Evolutionary conservation across 2,329 filamentous ascomycete genomes (phyloP), one percentile per base, ranked within the genome.

Genomic region (Cladosporium sp.): DNA sequence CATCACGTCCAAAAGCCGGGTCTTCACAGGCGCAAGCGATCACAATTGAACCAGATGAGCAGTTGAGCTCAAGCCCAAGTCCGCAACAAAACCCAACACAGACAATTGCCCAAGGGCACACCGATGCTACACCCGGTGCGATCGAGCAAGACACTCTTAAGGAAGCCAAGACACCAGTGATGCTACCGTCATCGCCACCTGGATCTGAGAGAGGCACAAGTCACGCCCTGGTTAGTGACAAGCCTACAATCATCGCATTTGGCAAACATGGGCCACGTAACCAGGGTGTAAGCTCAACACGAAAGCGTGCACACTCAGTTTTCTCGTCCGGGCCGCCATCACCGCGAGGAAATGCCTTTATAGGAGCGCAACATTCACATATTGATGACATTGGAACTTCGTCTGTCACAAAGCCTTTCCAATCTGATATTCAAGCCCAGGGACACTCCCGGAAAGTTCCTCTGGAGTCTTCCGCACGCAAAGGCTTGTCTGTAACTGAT

Each of bases 191-290:
- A 25, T 48, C 45, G 2, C 36, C 45, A 12, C 45, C 45, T 22
- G 45, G 15, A 11, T 12, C 36, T 16, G 29, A 7, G 7, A 48
- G 11, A 12, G 15, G 4, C 4, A 16, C 36, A 8, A 5, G 11
- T 4, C 13, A 48, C 11, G 18, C 36, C 13, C 36, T 32, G 11
- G 36, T 12, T 7, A 25, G 16, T 2, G 36, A 40, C 19, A 64
- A 63, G 30, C 43, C 59, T 13, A 56, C 55, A 2, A 55, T 65
- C 49, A 59, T 66, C 19, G 51, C 41, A 16, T 66, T 64, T 19
- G 53, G 53, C 33, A 55, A 55, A n/a, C 36, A 48, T 7, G 64
- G 63, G 7, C 63, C 63, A 6, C 60, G 54, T 3, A 67, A 67
- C 41, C 64, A 66, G 50, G 63, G 64, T n/a, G 20, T 9, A 7